Conservation (phyloP, 257 asterid genomes). For the Nicotiana undulata region DNA sequence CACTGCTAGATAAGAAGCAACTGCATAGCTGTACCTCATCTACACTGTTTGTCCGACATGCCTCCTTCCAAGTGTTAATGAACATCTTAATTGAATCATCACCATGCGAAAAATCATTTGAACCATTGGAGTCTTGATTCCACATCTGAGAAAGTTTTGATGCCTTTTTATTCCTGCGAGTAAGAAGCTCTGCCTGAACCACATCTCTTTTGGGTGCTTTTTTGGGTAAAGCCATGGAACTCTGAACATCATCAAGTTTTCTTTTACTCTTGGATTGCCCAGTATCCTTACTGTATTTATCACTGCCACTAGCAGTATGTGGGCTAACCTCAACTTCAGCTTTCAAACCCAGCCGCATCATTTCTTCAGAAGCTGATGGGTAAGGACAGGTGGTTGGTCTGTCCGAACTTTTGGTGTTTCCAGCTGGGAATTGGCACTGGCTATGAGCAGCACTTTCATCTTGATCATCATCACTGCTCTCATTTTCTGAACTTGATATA, state of each 20-base stretch:
- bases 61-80: slow-evolving; percentile 72
- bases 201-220: slow-evolving; percentile 37
- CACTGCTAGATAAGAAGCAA: neutral
- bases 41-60: slow-evolving; percentile 41
- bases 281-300: slow-evolving; percentile 19
- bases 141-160: slow-evolving; percentile 1
- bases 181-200: slow-evolving; percentile 10
- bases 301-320: slow-evolving; percentile 21
- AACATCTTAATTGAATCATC: slow-evolving; percentile 52
- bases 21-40: slow-evolving; percentile 50
- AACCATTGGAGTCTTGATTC: slow-evolving; percentile 6
- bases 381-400: slow-evolving; percentile 79
- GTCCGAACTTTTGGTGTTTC: slow-evolving; percentile 34
- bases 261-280: slow-evolving; percentile 46
- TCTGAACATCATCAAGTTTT: slow-evolving; percentile 25
- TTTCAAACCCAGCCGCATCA: slow-evolving; percentile 61
- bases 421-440: slow-evolving; percentile 25
- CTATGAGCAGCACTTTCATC: slow-evolving; percentile 24
- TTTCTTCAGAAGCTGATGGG: slow-evolving; percentile 93
- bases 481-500: slow-evolving; percentile 61
- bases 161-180: slow-evolving; percentile 13
- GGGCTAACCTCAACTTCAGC: slow-evolving; percentile 26
- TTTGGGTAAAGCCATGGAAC: slow-evolving; percentile 27
- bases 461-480: slow-evolving; percentile 35
- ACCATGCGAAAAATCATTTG: slow-evolving; percentile 24